A percentile compares a stretch with the other conserved stretches of the same genome.
phyloP scores from a whole-genome alignment of 2,329 filamentous ascomycete genomes.

The Fusarium floridanum region DNA sequence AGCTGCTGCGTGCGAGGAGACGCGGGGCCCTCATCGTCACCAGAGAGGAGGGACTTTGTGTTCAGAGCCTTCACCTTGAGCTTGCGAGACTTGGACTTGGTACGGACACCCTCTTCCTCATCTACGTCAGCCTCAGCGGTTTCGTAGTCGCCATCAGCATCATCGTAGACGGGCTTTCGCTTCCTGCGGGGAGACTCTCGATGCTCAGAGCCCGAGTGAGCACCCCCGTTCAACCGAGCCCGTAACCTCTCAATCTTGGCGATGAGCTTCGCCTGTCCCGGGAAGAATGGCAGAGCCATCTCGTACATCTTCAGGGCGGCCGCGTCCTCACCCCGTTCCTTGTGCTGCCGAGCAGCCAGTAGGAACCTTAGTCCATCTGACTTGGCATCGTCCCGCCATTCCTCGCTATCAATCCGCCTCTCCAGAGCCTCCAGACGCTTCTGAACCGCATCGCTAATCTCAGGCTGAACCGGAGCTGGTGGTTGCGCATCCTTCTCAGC shows the following conservation, averaged over 20 bases:
- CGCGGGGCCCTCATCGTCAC: slow-evolving; percentile 57
- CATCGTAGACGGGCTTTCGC: slow-evolving; percentile 45
- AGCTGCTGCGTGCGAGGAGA: slow-evolving; percentile 72
- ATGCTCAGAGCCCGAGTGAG: slow-evolving; percentile 26
- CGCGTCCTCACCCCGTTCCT: slow-evolving; percentile 82
- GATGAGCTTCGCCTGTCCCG: slow-evolving; percentile 81
- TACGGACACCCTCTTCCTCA: slow-evolving; percentile 50
- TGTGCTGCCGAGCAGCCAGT: slow-evolving; percentile 92
- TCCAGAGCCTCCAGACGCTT: slow-evolving; percentile 86
- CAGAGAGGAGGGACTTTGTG: slow-evolving; percentile 40
- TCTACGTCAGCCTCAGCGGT: slow-evolving; percentile 59
- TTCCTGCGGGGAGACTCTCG: slow-evolving; percentile 49
- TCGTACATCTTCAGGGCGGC: slow-evolving; percentile 89
- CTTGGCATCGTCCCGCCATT: slow-evolving; percentile 74
- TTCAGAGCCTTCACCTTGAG: slow-evolving; percentile 49
- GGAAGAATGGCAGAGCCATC: slow-evolving; percentile 86
- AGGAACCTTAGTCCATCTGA: slow-evolving; percentile 88
- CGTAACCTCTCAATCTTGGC: slow-evolving; percentile 76
- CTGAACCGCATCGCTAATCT: slow-evolving; percentile 83
- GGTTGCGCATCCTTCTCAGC: slow-evolving; percentile 56
- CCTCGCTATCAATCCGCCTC: slow-evolving; percentile 79
- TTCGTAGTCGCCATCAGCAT: slow-evolving; percentile 56
- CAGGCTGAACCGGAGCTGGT: slow-evolving; percentile 54
- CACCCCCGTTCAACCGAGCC: slow-evolving; percentile 59
- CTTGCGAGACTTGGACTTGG: slow-evolving; percentile 49